These are phyloP conservation scores for Sicyos edulis DNA, from an alignment of 306 rosid species.

Conservation along the genomic window DNA sequence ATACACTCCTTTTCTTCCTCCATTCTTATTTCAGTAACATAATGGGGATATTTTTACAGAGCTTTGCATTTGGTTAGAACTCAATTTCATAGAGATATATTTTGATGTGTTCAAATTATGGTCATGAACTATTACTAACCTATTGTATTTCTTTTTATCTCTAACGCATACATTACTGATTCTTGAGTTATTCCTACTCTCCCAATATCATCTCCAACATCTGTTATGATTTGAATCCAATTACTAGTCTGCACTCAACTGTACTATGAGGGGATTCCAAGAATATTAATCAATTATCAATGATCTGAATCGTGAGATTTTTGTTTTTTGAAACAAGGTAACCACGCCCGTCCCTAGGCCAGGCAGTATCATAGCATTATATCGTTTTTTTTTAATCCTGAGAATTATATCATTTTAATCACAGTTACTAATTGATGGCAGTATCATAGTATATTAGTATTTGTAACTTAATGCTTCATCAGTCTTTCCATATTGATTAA, in stretches of 20 bases:
- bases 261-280: not conserved
- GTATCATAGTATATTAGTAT: not conserved
- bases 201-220: not conserved
- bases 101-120: not conserved
- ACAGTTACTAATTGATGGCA: not conserved
- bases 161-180: not conserved
- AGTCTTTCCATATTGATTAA: conserved; percentile 21
- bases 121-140: not conserved
- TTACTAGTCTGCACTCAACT: not conserved
- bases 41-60: not conserved
- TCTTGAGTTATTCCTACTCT: not conserved
- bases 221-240: not conserved
- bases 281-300: not conserved
- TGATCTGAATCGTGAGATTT: no score
- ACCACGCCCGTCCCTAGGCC: no score
- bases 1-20: not conserved
- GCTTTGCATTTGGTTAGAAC: not conserved
- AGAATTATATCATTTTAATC: not conserved
- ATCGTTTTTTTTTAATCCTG: no score
- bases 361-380: no score
- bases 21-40: not conserved
- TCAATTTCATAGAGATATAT: not conserved
- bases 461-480: not conserved
- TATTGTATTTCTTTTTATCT: not conserved
- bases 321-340: no score